Evolutionary conservation across 768 basidiomycete genomes (phyloP).

Genomic region (Russula foetens): DNA sequence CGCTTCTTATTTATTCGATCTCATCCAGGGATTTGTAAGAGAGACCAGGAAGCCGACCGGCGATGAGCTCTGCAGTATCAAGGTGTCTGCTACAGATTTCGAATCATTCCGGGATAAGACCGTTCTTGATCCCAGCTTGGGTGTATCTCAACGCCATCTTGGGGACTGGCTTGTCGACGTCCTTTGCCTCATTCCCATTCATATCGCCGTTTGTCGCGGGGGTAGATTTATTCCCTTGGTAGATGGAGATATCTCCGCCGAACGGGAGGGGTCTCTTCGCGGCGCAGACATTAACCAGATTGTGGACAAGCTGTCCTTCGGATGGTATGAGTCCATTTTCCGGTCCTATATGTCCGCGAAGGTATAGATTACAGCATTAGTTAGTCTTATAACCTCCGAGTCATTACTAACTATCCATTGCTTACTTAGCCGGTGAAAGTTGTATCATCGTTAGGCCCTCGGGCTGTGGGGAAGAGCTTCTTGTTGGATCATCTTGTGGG

Average conservation of each 20-base stretch:
- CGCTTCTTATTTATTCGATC: slow-evolving; percentile 35
- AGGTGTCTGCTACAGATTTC: slow-evolving; percentile 29
- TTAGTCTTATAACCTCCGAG: background rate
- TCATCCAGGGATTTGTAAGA: slow-evolving; percentile 40
- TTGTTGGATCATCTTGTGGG: slow-evolving; percentile 52
- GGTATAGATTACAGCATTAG: slow-evolving; percentile 24
- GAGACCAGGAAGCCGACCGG: slow-evolving; percentile 45
- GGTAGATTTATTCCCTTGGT: slow-evolving; percentile 1
- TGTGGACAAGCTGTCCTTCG: slow-evolving; percentile 46
- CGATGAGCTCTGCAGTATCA: slow-evolving; percentile 29
- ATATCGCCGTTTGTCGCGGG: slow-evolving; percentile 43
- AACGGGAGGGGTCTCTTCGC: slow-evolving; percentile 32
- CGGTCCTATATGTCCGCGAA: slow-evolving; percentile 53
- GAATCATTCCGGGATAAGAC: slow-evolving; percentile 20
- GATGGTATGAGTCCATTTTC: slow-evolving; percentile 60
- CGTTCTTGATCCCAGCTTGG: background rate
- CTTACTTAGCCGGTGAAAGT: slow-evolving; percentile 49
- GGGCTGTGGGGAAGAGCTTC: slow-evolving; percentile 56
- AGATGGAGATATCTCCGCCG: slow-evolving; percentile 34
- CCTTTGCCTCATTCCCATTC: slow-evolving; percentile 56
- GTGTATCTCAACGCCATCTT: slow-evolving; percentile 33
- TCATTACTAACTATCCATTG: background rate
- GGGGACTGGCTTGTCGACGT: slow-evolving; percentile 60
- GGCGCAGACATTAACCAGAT: slow-evolving; percentile 53
- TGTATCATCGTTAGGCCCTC: slow-evolving; percentile 62